Percentiles rank a stretch among this genome's conserved stretches.
These are phyloP conservation scores for Penicillium sclerotigenum DNA, from an alignment of 2,329 filamentous ascomycete genomes.

Conservation along the genomic window DNA sequence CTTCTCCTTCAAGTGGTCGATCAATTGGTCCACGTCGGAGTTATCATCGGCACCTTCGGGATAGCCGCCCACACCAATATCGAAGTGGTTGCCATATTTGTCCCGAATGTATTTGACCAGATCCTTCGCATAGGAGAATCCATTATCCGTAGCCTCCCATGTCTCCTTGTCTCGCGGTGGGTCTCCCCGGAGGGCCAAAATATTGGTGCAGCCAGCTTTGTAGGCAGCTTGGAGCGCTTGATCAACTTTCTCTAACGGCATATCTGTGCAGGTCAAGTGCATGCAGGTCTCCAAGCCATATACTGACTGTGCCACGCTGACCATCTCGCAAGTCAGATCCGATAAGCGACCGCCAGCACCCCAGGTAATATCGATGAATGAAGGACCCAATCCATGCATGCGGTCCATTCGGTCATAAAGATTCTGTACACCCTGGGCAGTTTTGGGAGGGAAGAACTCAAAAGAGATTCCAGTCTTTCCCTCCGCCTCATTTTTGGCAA, in stretches of 20 bases:
- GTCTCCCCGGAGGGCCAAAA: constrained; percentile 87
- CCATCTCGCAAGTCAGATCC: constrained; percentile 95
- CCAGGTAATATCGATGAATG: constrained; percentile 99
- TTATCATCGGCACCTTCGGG: constrained; percentile 95
- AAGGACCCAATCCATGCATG: constrained; percentile 90
- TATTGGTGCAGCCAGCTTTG: constrained; percentile 95
- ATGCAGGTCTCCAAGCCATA: constrained; percentile 98
- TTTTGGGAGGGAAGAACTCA: constrained; percentile 99
- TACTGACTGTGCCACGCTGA: constrained; percentile 88
- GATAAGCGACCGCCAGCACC: constrained; percentile 89
- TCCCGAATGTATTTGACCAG: constrained; percentile 79
- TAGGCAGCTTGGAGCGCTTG: constrained; percentile 83
- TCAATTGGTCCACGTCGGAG: constrained; percentile 75
- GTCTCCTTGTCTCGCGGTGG: constrained; percentile 90
- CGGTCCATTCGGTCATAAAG: constrained; percentile 99
- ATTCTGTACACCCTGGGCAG: constrained; percentile 84
- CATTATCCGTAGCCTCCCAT: constrained; percentile 82
- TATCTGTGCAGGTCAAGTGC: constrained; percentile 98
- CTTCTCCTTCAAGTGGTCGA: constrained; percentile 95
- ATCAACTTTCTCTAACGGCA: constrained; percentile 89
- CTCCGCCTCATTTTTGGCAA: constrained; percentile 74
- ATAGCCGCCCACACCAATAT: constrained; percentile 96
- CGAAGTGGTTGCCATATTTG: constrained; percentile 83
- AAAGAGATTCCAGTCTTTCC: constrained; percentile 92
- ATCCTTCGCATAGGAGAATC: constrained; percentile 90